A percentile compares a stretch with the other conserved stretches of the same genome.
Evolutionary conservation across 208 protist genomes (phyloP).

Genomic region (Acanthamoeba triangularis): DNA sequence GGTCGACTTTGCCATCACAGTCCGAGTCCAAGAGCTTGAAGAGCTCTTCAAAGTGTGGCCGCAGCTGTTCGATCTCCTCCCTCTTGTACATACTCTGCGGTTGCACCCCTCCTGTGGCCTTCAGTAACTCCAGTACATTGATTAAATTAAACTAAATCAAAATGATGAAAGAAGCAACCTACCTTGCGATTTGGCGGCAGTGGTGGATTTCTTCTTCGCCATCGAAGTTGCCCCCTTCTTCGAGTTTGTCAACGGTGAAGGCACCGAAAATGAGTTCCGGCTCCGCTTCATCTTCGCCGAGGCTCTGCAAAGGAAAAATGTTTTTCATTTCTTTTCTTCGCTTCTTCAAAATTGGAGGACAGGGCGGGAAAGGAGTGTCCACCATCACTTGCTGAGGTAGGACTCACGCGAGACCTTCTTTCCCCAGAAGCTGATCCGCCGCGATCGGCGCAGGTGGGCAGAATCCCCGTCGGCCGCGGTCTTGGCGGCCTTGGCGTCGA

Average conservation of each 20-base stretch:
- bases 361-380: too few species aligned
- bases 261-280: background rate
- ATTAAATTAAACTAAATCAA: background rate
- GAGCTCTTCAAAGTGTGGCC: background rate
- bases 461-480: background rate
- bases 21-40: background rate
- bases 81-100: background rate
- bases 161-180: background rate
- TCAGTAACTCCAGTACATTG: background rate
- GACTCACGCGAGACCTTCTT: background rate
- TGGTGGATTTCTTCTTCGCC: background rate
- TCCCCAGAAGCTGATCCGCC: conserved; percentile 31
- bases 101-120: background rate
- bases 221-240: background rate
- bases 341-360: background rate
- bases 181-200: background rate
- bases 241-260: background rate
- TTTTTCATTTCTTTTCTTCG: too few species aligned
- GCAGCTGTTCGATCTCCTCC: conserved; percentile 6
- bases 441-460: background rate
- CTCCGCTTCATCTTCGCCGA: background rate
- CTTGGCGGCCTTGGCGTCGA: background rate
- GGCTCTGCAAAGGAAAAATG: background rate
- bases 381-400: conserved; percentile 31
- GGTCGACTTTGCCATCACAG: background rate